Base-by-base conservation (phyloP, 116 monocot genomes). In the Trichopus zeylanicus region DNA sequence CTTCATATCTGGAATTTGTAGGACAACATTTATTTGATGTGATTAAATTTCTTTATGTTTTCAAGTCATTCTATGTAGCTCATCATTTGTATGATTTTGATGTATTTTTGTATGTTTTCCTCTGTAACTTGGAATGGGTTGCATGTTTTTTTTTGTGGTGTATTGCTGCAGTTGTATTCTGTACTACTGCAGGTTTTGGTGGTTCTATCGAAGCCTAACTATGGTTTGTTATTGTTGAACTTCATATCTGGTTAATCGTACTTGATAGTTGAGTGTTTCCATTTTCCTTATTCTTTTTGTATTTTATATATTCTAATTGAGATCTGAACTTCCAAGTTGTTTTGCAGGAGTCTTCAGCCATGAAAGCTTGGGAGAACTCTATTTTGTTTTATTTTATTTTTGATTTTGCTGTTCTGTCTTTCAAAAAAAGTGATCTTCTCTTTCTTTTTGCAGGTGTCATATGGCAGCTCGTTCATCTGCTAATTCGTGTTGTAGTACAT, bases 221-320 rank as follows among this genome's bases (percentile, higher is more conserved):
- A 28, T 53, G 53, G 53, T 53, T 53, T 53, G 53, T 27, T 26
- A 6, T 53, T n/a, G 18, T 46, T 11, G 34, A 35, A 35, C 34
- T 35, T 35, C 10, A 35, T 35, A 6, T 35, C 5, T 35, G 34
- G 5, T 35, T 35, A 35, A 10, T 6, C 10, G 34, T 35, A 35
- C 7, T 10, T 35, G 34, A 35, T 35, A 10, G 5, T 35, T 35
- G 34, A 5, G 3, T 16, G 3, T 12, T 46, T 46, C 18, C 3
- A 18, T 46, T 16, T 18, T 46, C 46, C 3, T 12, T 6, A 11
- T 12, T 46, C 16, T 10, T 7, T 12, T 46, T 46, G 7, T 46
- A 16, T 3, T 46, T 46, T 3, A 10, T 3, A 3, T 3, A 11
- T 46, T 46, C 3, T 10, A 11, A 3, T 18, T 46, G 6, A 18